Base-by-base conservation (phyloP, 139 green algal genomes). In the Volvox reticuliferus region DNA sequence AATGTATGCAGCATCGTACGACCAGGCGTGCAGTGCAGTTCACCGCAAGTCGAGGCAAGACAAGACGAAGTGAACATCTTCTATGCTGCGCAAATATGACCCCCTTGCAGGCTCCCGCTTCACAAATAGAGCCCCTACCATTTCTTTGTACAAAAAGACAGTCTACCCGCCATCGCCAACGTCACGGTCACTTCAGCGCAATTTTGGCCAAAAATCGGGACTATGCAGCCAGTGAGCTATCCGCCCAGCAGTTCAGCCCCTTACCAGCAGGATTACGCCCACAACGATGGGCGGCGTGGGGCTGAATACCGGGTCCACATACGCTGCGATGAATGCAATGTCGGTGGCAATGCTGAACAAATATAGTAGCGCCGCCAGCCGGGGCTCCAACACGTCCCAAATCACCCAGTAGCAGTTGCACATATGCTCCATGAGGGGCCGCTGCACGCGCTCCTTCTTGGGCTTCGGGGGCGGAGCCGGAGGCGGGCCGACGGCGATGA, bases 401-500 rank as follows among this genome's bases (percentile, higher is more conserved):
- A 68, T 75, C 44, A 21, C 12, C 76, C 76, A 78, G 61, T 79
- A 91, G 33, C 16, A 37, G 18, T 24, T 13, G 32, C n/a, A 36
- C 12, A 65, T 0, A 24, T 36, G 12, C n/a, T 77, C 30, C 50
- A 85, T 12, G 24, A 44, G 73, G 24, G 55, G 84, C 22, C 68
- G 67, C 68, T 69, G 36, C 36, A 62, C 6, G 3, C 30, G 50
- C 71, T 36, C 0, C 71, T 82, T 63, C 55, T 77, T 77, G 12
- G 73, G 73, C 28, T 84, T 78, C 13, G 86, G 75, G 21, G 86
- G 86, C 55, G 86, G 75, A 14, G 86, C n/a, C 50, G 86, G 86
- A 50, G 71, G 84, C 44, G 86, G 86, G 22, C 86, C 86, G n/a
- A 90, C 86, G 17, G 32, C 12, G 33, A 85, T 90, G 55, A 90